A percentile compares a stretch with the other conserved stretches of the same genome.
These are phyloP conservation scores for Microsporum audouinii DNA, from an alignment of 2,329 filamentous ascomycete species.

Conservation along the genomic window DNA sequence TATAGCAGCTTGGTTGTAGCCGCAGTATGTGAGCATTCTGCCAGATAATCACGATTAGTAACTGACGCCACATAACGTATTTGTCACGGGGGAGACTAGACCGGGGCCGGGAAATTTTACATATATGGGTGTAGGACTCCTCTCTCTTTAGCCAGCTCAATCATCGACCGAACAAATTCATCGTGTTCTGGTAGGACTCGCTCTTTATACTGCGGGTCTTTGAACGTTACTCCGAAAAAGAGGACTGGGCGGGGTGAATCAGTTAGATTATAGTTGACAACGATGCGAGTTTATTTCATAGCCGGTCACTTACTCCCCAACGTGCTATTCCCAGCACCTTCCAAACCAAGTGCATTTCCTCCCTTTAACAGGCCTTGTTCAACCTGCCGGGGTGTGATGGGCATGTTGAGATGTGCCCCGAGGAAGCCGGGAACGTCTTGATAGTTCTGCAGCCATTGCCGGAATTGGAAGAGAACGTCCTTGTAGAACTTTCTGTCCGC, in stretches of 20 bases:
- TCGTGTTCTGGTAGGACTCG: constrained; percentile 3
- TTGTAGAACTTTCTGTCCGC: constrained; percentile 7
- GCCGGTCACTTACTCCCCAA: constrained; percentile 1
- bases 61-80: background rate
- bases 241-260: background rate
- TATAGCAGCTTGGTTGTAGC: constrained; percentile 7
- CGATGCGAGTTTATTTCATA: background rate
- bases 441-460: constrained; percentile 1
- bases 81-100: background rate
- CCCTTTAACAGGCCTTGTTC: constrained; percentile 4
- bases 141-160: constrained; percentile 1
- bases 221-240: constrained; percentile 6
- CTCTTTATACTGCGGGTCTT: background rate
- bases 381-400: constrained; percentile 7
- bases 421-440: constrained; percentile 2
- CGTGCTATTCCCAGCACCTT: background rate
- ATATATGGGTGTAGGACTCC: constrained; percentile 3
- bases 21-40: constrained; percentile 8
- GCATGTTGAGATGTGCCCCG: constrained; percentile 6
- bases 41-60: background rate
- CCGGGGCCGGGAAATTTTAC: background rate
- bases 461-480: constrained; percentile 4
- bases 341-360: constrained; percentile 7
- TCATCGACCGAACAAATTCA: constrained; percentile 7
- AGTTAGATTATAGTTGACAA: background rate